phyloP scores from a whole-genome alignment of 345 rosid species.

The Hibiscus tridactylites region DNA sequence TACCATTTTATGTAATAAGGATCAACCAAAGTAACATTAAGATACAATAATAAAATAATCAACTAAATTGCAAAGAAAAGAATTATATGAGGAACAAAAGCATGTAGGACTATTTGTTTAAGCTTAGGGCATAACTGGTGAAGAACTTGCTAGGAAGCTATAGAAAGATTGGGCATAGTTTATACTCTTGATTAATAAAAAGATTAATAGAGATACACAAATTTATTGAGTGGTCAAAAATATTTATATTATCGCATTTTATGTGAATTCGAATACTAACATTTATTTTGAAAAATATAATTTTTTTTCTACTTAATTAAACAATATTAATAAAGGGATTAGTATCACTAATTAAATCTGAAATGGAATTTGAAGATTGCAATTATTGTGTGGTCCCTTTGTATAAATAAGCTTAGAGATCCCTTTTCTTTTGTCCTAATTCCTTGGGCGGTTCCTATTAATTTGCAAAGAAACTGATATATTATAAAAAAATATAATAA shows the following conservation, averaged over 20 bases:
- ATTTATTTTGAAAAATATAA: too few species aligned
- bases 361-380: neutral
- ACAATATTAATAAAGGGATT: too few species aligned
- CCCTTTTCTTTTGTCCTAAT: too few species aligned
- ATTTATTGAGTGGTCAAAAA: too few species aligned
- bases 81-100: neutral
- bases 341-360: neutral
- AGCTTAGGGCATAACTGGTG: neutral
- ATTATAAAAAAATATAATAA: neutral
- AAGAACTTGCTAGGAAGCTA: neutral
- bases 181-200: too few species aligned
- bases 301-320: too few species aligned
- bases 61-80: neutral
- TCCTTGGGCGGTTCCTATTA: neutral
- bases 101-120: neutral
- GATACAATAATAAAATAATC: too few species aligned
- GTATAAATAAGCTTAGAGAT: neutral
- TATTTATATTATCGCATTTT: too few species aligned
- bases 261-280: too few species aligned
- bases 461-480: neutral
- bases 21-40: too few species aligned
- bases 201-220: too few species aligned
- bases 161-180: neutral
- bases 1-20: too few species aligned
- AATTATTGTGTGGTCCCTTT: conserved; percentile 1